Conservation (phyloP, 805 yeast species). For the Wickerhamiella azyma region DNA sequence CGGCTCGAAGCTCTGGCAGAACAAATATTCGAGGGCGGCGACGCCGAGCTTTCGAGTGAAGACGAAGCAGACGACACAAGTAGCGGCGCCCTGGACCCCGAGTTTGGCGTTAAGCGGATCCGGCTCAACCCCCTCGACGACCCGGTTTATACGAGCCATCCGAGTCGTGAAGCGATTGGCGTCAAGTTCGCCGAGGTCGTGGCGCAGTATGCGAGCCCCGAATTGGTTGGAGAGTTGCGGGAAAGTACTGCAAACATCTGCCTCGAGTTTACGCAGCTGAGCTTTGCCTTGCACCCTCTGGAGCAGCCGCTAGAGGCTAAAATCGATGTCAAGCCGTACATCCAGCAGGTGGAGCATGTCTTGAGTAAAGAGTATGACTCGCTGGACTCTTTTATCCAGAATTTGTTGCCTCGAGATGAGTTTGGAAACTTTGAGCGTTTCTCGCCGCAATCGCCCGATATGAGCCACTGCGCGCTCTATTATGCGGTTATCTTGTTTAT, state of each 20-base stretch:
- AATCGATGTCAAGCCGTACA: neutral
- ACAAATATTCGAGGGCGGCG: neutral
- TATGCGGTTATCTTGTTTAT: neutral
- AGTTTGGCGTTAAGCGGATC: slow-evolving; percentile 1
- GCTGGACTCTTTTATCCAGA: neutral
- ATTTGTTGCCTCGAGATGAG: neutral
- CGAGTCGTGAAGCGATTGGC: neutral
- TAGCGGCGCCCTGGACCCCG: neutral
- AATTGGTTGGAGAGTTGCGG: neutral
- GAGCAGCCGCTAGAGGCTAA: neutral
- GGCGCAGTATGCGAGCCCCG: neutral
- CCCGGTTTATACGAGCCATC: neutral
- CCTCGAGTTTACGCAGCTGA: neutral
- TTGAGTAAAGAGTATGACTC: neutral
- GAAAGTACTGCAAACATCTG: neutral
- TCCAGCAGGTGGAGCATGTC: neutral
- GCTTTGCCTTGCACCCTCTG: neutral
- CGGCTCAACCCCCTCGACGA: slow-evolving; percentile 4
- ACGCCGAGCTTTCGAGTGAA: neutral
- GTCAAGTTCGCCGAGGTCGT: neutral
- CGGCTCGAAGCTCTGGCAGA: slow-evolving; percentile 2
- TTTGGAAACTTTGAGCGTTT: neutral
- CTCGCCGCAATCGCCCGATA: neutral
- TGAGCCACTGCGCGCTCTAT: neutral
- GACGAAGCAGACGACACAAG: neutral